Base-by-base conservation (phyloP, 2,329 filamentous ascomycete species). In the Xylariaceae sp. region DNA sequence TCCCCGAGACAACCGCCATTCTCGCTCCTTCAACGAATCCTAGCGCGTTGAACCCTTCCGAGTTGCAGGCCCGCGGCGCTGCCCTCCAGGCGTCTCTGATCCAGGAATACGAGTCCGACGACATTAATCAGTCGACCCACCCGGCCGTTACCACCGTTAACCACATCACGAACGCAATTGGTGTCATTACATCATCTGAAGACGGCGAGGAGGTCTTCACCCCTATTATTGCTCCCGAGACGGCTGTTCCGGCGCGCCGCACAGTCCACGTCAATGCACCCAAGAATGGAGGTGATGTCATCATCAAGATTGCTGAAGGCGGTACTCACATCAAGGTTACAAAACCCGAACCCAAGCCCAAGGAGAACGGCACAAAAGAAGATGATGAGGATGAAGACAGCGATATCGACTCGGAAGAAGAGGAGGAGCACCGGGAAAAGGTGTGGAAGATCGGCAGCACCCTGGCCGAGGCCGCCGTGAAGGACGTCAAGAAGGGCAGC, bases 51-150 rank as follows among this genome's bases (percentile, higher is more conserved):
- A 97, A 97, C 81, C 94, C 94, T 60, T 94, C 90, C 3, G 92
- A 97, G 76, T 81, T 96, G 52, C 79, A 87, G 65, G 88, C 89
- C 59, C 86, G 94, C 60, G 94, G 94, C 68, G 94, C 94, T 57
- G 92, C 94, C 30, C 90, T 99, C 65, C 94, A 99, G 76, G 94
- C 94, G 36, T 95, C 87, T 56, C 78, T 99, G 60, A 90, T 99
- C 71, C 86, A 92, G 72, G 92, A 96, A 72, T 99, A 95, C 73
- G 94, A 99, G 66, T 80, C 84, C 63, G 86, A 90, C 62, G 92
- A 97, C 69, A 95, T 99, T 64, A 89, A 95, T 70, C 92, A 96
- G 79, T 95, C 89, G 59, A 95, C 91, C 45, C 92, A 99, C 78
- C 87, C 94, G 49, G 89, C 91, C 69, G 91, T 99, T 60, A 96